Evolutionary conservation across 2,329 filamentous ascomycete species (phyloP), one percentile per base, ranked within the genome.

Genomic region (Bisporella sp.): DNA sequence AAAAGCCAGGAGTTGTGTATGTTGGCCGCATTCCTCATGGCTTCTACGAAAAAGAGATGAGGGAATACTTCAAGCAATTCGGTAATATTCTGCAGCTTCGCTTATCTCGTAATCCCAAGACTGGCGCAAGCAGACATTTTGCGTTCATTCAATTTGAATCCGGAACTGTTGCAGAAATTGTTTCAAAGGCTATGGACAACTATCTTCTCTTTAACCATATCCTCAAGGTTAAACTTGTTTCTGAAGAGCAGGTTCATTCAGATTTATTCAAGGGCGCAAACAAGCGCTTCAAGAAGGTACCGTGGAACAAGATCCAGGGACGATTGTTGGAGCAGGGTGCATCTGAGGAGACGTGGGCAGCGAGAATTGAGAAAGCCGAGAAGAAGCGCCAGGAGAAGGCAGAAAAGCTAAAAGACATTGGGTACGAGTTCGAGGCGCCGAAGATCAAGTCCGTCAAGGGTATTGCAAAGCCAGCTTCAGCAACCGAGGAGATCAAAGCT

Each of bases 41-140:
- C 71, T 99, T 99, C 81, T 97, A 92, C 76, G 93, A 99, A 73
- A 81, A 90, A 63, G 87, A 97, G 72, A 95, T 99, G 86, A 83
- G 82, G 61, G 82, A 84, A 57, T 99, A 97, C 75, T 95, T 97
- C 66, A 80, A 83, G 49, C 93, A 99, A 69, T 99, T 99, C 60
- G 93, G 93, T 59, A 75, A 81, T 11, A 89, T 99, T 62, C 80
- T 75, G 47, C 82, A 62, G 41, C 77, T 96, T 51, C 84, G 92
- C 56, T 77, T 99, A 42, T 93, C 90, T 31, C 85, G 93, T 62
- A 97, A 96, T 76, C 89, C 87, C 70, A 86, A 86, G 68, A 97
- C 91, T 1, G 93, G 93, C 50, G 82, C 82, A 52, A 90, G 87
- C 67, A 95, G 93, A 74, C 93, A 97, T 74, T 95, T 87, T 65